A percentile compares a stretch with the other conserved stretches of the same genome.
Evolutionary conservation across 352 stramenopile genomes (phyloP).

Genomic region (Globisporangium iwayamae): DNA sequence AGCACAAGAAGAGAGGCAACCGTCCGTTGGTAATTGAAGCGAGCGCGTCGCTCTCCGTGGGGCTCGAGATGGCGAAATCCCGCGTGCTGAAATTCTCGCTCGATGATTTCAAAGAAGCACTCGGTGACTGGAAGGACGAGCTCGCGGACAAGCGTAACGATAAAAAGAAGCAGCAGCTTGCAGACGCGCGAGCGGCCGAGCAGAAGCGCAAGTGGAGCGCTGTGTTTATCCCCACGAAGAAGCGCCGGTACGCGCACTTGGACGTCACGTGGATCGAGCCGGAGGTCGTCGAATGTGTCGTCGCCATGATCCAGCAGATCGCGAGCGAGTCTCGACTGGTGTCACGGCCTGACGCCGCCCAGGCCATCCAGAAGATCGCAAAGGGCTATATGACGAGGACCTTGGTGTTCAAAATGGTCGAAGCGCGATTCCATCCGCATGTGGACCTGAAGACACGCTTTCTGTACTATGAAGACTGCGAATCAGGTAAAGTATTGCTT

Average conservation of each 20-base stretch:
- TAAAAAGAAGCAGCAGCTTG: conserved; percentile 15
- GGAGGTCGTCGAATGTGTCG: conserved; percentile 50
- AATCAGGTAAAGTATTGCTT: conserved; percentile 32
- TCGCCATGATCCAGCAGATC: conserved; percentile 39
- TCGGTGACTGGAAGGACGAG: conserved; percentile 61
- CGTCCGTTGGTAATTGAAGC: conserved; percentile 17
- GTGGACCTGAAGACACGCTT: conserved; percentile 40
- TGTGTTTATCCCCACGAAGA: conserved; percentile 37
- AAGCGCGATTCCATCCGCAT: conserved; percentile 33
- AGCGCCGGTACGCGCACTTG: conserved; percentile 44
- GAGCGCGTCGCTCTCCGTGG: conserved; percentile 35
- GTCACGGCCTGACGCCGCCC: conserved; percentile 42
- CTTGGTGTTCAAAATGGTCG: conserved; percentile 29
- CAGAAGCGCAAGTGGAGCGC: conserved; percentile 9
- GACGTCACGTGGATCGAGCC: conserved; percentile 69
- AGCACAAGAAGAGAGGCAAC: not conserved
- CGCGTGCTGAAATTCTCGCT: conserved; percentile 43
- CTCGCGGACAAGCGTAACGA: conserved; percentile 27
- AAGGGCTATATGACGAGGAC: conserved; percentile 36
- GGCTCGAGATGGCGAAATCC: conserved; percentile 51
- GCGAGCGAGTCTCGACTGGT: conserved; percentile 22
- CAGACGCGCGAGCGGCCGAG: not conserved
- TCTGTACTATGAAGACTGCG: conserved; percentile 61
- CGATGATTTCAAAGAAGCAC: conserved; percentile 33
- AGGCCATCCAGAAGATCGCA: conserved; percentile 55